Conservation (phyloP, 805 yeast species). For the Wickerhamomyces chaumierensis region DNA sequence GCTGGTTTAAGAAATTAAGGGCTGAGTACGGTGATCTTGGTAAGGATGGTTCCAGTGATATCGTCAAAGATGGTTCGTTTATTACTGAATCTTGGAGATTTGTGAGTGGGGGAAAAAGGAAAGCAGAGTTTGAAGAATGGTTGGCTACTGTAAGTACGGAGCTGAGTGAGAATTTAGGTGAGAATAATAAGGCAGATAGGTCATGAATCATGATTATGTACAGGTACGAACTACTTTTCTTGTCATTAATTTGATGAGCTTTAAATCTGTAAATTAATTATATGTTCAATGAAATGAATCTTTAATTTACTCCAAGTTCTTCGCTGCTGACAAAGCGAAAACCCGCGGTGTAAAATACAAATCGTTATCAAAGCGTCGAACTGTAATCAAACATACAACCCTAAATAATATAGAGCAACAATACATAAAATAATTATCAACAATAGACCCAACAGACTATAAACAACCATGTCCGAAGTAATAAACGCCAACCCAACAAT, state of each 20-base stretch:
- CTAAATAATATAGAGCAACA: too few relatives aligned
- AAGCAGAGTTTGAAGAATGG: neutral
- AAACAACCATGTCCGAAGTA: slow-evolving; percentile 53
- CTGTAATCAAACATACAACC: too few relatives aligned
- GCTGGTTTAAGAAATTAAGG: slow-evolving; percentile 53
- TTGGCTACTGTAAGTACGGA: neutral
- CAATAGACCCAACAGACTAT: slow-evolving; percentile 17
- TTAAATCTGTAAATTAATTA: too few relatives aligned
- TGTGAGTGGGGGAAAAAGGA: neutral
- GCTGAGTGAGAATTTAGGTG: too few relatives aligned
- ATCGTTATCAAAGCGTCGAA: too few relatives aligned
- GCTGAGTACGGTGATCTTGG: slow-evolving; percentile 23
- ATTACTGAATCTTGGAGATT: neutral
- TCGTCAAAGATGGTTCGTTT: neutral
- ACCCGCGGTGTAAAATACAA: too few relatives aligned
- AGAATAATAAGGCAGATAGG: too few relatives aligned
- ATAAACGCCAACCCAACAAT: slow-evolving; percentile 89
- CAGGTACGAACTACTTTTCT: too few relatives aligned
- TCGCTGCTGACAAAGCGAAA: too few relatives aligned
- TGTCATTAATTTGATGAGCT: slow-evolving; percentile 1
- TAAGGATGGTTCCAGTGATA: neutral
- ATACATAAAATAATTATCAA: neutral
- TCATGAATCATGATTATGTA: too few relatives aligned
- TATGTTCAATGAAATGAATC: too few relatives aligned
- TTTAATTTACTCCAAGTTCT: too few relatives aligned